Base-by-base conservation (phyloP, 352 stramenopile genomes). In the Phytophthora uliginosa region DNA sequence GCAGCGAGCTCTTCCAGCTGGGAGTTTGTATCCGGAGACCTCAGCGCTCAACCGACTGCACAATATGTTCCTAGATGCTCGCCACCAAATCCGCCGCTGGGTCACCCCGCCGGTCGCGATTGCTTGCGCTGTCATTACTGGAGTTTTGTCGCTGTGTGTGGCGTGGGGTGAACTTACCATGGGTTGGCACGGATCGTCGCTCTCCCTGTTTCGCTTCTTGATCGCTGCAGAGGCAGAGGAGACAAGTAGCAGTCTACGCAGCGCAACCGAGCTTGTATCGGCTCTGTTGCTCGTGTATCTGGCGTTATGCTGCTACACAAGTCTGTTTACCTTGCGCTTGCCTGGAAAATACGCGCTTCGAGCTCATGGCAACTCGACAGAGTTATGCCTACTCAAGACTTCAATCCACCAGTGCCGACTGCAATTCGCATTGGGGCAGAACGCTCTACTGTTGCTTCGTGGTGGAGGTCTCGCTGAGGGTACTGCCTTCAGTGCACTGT, bases 361-460 rank as follows among this genome's bases (percentile, higher is more conserved):
- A 40, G 70, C 69, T 2, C 80, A 88, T 55, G 67, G 82, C 26
- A 90, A 92, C 63, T 90, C 81, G 34, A 91, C 79, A 9, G 84
- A 90, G 57, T 47, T 89, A 0, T 81, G 79, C 54, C 71, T 94
- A 31, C 78, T 94, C 58, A 88, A 84, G 67, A 85, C 82, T 2
- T 80, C 85, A 8, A 85, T 91, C 50, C 54, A 90, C 24, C 84
- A 92, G 54, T 90, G 84, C 48, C 84, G 87, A 1, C 73, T 94
- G 17, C 87, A 94, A 71, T 94, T 94, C 42, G 71, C 85, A 6
- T 74, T 93, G 36, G 81, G 77, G 9, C 88, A 92, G 69, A 94
- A 93, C 54, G 83, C 91, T 34, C 48, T 93, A 9, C 59, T 94
- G 24, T 60, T 94, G 31, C 59, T 93, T 10, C 67, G 89, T 56